phyloP scores from a whole-genome alignment of 805 yeast species.

The Saccharomycopsis capsularis region DNA sequence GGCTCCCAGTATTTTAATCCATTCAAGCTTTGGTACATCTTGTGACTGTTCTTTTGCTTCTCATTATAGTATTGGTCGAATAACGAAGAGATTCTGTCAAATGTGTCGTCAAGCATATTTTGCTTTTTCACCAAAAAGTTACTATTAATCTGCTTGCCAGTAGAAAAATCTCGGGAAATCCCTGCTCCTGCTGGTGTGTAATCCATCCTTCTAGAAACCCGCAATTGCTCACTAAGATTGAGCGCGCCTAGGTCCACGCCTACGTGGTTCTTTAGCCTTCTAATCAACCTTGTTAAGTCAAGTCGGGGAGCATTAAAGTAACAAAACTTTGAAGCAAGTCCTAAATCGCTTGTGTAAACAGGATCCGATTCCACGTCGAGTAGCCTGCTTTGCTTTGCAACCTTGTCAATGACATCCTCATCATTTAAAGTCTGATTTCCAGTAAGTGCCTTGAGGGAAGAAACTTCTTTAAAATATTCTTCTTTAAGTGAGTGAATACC shows the following conservation, averaged over 20 bases:
- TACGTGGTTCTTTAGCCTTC: not conserved
- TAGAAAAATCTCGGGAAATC: not conserved
- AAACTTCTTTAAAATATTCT: slow-evolving; percentile 42
- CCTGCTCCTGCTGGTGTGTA: not conserved
- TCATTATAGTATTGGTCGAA: slow-evolving; percentile 27
- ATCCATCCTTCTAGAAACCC: too few species aligned
- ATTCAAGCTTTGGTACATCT: slow-evolving; percentile 25
- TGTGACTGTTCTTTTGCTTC: slow-evolving; percentile 24
- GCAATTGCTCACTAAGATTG: too few species aligned
- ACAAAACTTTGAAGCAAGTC: slow-evolving; percentile 32
- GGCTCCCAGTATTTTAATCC: slow-evolving; percentile 29
- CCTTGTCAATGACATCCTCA: slow-evolving; percentile 18
- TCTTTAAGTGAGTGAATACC: slow-evolving; percentile 37
- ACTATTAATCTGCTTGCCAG: not conserved
- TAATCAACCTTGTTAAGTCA: not conserved
- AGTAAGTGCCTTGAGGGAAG: slow-evolving; percentile 38
- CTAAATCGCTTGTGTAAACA: slow-evolving; percentile 34
- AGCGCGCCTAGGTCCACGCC: not conserved
- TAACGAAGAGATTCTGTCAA: slow-evolving; percentile 26
- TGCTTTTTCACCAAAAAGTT: not conserved
- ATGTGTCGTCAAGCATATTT: slow-evolving; percentile 1
- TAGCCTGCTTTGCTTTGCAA: slow-evolving; percentile 30
- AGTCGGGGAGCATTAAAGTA: slow-evolving; percentile 26
- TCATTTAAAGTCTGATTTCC: slow-evolving; percentile 40
- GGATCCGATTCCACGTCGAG: slow-evolving; percentile 37